Percentiles rank a stretch among this genome's conserved stretches.
Conservation (phyloP, 805 yeast genomes). For the Starmera amethionina region DNA sequence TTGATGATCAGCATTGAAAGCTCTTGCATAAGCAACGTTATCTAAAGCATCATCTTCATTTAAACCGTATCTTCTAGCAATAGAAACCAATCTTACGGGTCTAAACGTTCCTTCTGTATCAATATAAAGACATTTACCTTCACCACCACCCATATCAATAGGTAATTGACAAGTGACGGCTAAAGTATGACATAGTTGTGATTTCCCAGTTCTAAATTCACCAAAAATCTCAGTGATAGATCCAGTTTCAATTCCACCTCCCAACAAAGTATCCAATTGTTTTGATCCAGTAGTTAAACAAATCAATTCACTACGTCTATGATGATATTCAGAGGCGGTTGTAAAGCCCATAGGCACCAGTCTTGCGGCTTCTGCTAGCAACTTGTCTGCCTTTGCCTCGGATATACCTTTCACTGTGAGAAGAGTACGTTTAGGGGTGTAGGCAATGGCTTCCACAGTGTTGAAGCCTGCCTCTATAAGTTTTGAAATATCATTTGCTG, state of each 20-base stretch:
- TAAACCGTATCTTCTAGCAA: slow-evolving; percentile 85
- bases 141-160: slow-evolving; percentile 96
- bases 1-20: slow-evolving; percentile 96
- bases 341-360: slow-evolving; percentile 94
- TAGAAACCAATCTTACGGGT: slow-evolving; percentile 80
- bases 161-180: slow-evolving; percentile 97
- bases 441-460: slow-evolving; percentile 90
- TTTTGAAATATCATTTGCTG: slow-evolving; percentile 67
- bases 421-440: slow-evolving; percentile 77
- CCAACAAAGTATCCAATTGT: slow-evolving; percentile 82
- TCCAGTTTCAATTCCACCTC: slow-evolving; percentile 97
- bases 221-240: slow-evolving; percentile 95
- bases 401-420: slow-evolving; percentile 83
- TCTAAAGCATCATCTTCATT: slow-evolving; percentile 92
- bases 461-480: slow-evolving; percentile 75
- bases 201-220: slow-evolving; percentile 95
- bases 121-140: slow-evolving; percentile 91
- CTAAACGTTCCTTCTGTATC: slow-evolving; percentile 98
- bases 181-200: slow-evolving; percentile 92
- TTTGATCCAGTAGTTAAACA: slow-evolving; percentile 94
- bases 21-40: slow-evolving; percentile 95
- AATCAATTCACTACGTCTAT: slow-evolving; percentile 80
- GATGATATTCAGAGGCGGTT: slow-evolving; percentile 90
- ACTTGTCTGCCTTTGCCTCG: slow-evolving; percentile 87
- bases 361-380: slow-evolving; percentile 74